Evolutionary conservation across 1,139 yeast species (phyloP).

Genomic region (Pichiaceae sp.): DNA sequence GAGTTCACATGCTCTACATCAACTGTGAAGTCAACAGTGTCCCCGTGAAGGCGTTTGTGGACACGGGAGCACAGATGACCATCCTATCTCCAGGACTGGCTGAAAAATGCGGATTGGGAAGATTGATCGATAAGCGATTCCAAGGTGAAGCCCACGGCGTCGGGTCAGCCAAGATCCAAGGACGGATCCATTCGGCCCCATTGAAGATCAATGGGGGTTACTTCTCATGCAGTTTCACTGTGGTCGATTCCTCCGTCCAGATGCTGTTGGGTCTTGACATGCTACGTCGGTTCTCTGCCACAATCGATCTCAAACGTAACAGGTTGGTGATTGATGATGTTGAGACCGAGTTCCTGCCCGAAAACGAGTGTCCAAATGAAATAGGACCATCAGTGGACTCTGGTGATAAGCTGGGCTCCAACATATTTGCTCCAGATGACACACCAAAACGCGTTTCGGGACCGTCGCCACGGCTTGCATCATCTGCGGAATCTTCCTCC

Average conservation of each 20-base stretch:
- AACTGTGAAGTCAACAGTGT: constrained; percentile 70
- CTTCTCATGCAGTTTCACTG: constrained; percentile 76
- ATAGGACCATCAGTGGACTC: constrained; percentile 4
- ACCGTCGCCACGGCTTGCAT: not conserved
- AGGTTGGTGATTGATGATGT: constrained; percentile 65
- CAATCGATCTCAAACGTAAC: constrained; percentile 63
- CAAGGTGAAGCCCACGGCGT: constrained; percentile 86
- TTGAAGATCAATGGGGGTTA: constrained; percentile 61
- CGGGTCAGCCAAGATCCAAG: constrained; percentile 71
- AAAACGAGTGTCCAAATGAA: constrained; percentile 56
- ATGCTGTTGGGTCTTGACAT: constrained; percentile 58
- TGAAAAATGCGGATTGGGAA: constrained; percentile 58
- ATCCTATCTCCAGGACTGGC: constrained; percentile 75
- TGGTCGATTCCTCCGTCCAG: constrained; percentile 63
- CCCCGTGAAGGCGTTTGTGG: constrained; percentile 86
- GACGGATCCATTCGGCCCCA: constrained; percentile 86
- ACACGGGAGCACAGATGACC: constrained; percentile 92
- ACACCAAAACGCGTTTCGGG: constrained; percentile 6
- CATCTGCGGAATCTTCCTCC: constrained; percentile 5
- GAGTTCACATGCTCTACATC: constrained; percentile 76
- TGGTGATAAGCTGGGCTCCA: constrained; percentile 28
- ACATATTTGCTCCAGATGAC: constrained; percentile 24
- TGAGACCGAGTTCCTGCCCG: constrained; percentile 65
- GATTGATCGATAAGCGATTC: constrained; percentile 75
- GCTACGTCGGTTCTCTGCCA: constrained; percentile 83